phyloP scores from a whole-genome alignment of 352 stramenopile species.

The Phytophthora europaea region DNA sequence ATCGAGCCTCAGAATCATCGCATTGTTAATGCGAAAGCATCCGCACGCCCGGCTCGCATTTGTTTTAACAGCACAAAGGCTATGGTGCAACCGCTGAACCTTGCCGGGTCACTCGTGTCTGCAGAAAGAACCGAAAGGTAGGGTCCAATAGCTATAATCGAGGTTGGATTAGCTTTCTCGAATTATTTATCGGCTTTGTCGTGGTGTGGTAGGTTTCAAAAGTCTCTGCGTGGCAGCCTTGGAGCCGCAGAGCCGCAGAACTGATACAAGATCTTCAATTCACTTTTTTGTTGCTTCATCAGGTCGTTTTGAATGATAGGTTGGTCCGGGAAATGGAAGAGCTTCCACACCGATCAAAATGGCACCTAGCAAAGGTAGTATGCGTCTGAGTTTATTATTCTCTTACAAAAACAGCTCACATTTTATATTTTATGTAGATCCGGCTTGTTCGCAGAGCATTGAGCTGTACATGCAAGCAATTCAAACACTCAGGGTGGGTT shows the following conservation, averaged over 20 bases:
- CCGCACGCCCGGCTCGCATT: neutral
- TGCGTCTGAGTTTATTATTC: neutral
- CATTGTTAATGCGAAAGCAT: neutral
- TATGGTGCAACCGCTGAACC: neutral
- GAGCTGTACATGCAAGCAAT: conserved; percentile 13
- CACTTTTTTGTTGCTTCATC: too few relatives aligned
- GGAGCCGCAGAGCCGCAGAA: neutral
- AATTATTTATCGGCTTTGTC: neutral
- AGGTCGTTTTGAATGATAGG: too few relatives aligned
- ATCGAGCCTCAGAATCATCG: conserved; percentile 1
- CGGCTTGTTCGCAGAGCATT: neutral
- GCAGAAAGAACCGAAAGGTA: neutral
- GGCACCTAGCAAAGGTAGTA: neutral
- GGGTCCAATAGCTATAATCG: neutral
- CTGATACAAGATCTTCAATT: too few relatives aligned
- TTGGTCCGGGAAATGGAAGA: too few relatives aligned
- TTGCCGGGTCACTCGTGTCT: neutral
- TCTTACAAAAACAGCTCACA: too few relatives aligned
- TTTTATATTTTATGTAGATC: too few relatives aligned
- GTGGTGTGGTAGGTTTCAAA: neutral
- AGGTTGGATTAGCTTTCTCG: neutral
- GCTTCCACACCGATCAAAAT: too few relatives aligned
- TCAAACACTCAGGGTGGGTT: conserved; percentile 10
- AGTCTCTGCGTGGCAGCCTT: neutral
- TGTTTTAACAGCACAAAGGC: neutral